Evolutionary conservation across 2,329 filamentous ascomycete genomes (phyloP), one percentile per base, ranked within the genome.

Genomic region (Xylaria sp.): DNA sequence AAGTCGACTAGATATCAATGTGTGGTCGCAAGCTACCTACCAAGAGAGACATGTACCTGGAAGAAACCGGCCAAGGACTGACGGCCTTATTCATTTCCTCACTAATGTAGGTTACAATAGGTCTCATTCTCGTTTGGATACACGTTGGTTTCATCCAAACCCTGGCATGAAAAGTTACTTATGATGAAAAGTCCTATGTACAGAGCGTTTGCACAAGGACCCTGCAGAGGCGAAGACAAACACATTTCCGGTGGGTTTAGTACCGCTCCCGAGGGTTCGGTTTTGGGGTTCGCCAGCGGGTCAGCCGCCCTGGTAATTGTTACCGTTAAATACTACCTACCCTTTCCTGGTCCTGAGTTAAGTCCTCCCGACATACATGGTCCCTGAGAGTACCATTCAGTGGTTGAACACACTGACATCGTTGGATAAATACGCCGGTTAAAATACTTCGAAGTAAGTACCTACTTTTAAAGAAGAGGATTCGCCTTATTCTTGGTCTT

Each of bases 211-310:
- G 50, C 19, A 64, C 24, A 58, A 36, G 27, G 30, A 59, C 45
- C 36, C 30, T 56, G 19, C 60, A 54, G 47, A 62, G 48, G 34
- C 57, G 59, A 67, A 34, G 21, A 55, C 39, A 12, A 62, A 19
- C 30, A 66, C 19, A 17, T 21, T 17, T 51, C 21, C 48, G 48
- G 12, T 17, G 19, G 24, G 7, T 57, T 60, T 61, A n/a, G 61
- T 61, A 61, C 45, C 54, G 50, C 53, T 65, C 65, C 65, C 68
- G 48, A 69, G 65, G 53, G 50, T 48, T 61, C 47, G 65, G 65
- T 62, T 65, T 67, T 19, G 30, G 55, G 61, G 54, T 54, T 61
- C 58, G 48, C 36, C 34, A 34, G 65, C 57, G 39, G 30, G 53
- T 68, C 34, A 14, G 58, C 47, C 50, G 21, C 32, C 48, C 12